Base-by-base conservation (phyloP, 768 basidiomycete genomes). In the Mycena maculata region DNA sequence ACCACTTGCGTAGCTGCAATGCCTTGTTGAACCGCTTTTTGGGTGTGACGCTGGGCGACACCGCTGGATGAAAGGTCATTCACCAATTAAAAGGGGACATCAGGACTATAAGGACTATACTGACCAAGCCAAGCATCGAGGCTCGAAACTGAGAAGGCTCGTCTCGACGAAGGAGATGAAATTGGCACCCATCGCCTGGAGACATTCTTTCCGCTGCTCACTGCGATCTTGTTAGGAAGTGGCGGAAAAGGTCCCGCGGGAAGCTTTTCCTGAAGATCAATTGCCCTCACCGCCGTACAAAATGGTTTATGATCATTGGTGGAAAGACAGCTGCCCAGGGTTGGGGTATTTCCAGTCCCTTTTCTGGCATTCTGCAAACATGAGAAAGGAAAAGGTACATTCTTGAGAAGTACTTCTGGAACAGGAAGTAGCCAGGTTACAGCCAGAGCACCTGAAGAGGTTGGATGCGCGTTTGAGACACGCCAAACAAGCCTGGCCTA, bases 321-420 rank as follows among this genome's bases (percentile, higher is more conserved):
- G 47, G 49, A 49, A 1, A 49, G 7, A 15, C n/a, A n/a, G n/a
- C n/a, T n/a, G n/a, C n/a, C 58, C 58, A 28, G 38, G 31, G 47
- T 48, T 49, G 10, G 58, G 58, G 25, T 60, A 60, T 47, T 38
- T 60, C 58, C 58, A 60, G 47, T 60, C 58, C 45, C 20, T 49
- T 60, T 48, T 60, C 33, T 60, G 58, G 22, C 58, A 60, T 39
- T 49, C 58, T 60, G 22, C 23, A 20, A 18, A 28, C 4, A 57
- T 5, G 6, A 12, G 28, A 22, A 9, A 10, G 22, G 13, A n/a
- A 22, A 13, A 44, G 6, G 18, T 15, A 48, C 18, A 13, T 12
- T n/a, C 5, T 44, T 31, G 16, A 45, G n/a, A 7, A 30, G 44
- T 16, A 58, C 42, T 42, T 3, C 42, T 41, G 28, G 56, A 58